Percentiles rank a stretch among this genome's conserved stretches.
Evolutionary conservation across 2,329 filamentous ascomycete genomes (phyloP).

Genomic region (Ceratocystis smalleyi): DNA sequence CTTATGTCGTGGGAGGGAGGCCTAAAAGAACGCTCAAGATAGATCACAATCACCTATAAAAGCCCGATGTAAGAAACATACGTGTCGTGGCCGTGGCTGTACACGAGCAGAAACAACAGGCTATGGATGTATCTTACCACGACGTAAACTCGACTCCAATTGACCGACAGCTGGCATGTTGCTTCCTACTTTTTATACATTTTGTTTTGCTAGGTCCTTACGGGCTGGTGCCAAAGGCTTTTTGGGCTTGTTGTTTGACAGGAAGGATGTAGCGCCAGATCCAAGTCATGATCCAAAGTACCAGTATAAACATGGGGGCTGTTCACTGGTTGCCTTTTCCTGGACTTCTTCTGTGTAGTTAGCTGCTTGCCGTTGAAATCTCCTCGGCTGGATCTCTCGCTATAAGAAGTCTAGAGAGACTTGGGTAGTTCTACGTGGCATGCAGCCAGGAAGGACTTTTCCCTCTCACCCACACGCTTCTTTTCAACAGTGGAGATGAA

Average conservation of each 20-base stretch:
- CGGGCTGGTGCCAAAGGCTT: neutral
- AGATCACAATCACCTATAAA: neutral
- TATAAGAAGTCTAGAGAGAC: too few relatives aligned
- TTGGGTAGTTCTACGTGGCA: too few relatives aligned
- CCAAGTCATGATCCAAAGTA: too few relatives aligned
- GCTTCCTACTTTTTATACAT: neutral
- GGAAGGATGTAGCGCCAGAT: neutral
- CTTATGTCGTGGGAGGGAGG: neutral
- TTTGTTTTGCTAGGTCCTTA: neutral
- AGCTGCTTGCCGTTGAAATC: too few relatives aligned
- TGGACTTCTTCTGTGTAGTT: too few relatives aligned
- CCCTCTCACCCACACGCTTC: neutral
- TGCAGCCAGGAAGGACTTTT: too few relatives aligned
- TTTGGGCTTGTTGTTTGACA: neutral
- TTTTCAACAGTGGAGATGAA: neutral
- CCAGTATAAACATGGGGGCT: neutral
- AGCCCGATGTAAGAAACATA: neutral
- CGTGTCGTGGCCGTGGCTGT: conserved; percentile 1
- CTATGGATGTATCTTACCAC: neutral
- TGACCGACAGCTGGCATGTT: neutral
- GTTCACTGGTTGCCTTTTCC: too few relatives aligned
- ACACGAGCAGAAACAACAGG: neutral
- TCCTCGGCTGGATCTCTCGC: too few relatives aligned
- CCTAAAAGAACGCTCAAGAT: neutral
- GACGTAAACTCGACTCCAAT: neutral